Percentiles rank a stretch among this genome's conserved stretches.
phyloP scores from a whole-genome alignment of 257 asterid genomes.

The Solanum ahanhuiri region DNA sequence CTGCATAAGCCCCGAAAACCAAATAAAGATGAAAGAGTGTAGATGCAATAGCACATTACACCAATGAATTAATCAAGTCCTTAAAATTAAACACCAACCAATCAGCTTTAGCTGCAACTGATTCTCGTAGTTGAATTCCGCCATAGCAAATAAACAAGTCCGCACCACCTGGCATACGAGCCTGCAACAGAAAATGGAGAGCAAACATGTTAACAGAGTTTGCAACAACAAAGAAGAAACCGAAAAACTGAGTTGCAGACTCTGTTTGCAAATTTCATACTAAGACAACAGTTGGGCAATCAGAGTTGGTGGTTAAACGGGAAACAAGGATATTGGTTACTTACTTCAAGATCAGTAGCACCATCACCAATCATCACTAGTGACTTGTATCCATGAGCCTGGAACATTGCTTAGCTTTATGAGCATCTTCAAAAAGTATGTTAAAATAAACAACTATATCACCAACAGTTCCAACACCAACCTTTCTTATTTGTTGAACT shows the following conservation, averaged over 20 bases:
- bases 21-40: background rate
- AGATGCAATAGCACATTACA: conserved; percentile 5
- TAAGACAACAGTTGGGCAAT: background rate
- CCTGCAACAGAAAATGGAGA: conserved; percentile 22
- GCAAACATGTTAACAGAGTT: background rate
- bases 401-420: conserved; percentile 2
- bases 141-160: conserved; percentile 81
- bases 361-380: conserved; percentile 97
- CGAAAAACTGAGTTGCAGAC: background rate
- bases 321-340: background rate
- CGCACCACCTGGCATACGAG: conserved; percentile 87
- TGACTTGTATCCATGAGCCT: conserved; percentile 55
- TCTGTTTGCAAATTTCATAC: background rate
- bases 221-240: background rate
- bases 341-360: conserved; percentile 95
- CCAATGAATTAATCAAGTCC: conserved; percentile 60
- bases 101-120: conserved; percentile 84
- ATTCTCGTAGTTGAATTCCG: conserved; percentile 70
- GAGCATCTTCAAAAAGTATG: background rate
- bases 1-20: background rate
- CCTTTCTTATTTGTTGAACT: conserved; percentile 76
- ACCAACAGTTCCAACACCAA: conserved; percentile 5
- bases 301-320: background rate
- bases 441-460: background rate
- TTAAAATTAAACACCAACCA: conserved; percentile 78